Evolutionary conservation across 768 basidiomycete species (phyloP).

Genomic region (Rhizopogon sp.): DNA sequence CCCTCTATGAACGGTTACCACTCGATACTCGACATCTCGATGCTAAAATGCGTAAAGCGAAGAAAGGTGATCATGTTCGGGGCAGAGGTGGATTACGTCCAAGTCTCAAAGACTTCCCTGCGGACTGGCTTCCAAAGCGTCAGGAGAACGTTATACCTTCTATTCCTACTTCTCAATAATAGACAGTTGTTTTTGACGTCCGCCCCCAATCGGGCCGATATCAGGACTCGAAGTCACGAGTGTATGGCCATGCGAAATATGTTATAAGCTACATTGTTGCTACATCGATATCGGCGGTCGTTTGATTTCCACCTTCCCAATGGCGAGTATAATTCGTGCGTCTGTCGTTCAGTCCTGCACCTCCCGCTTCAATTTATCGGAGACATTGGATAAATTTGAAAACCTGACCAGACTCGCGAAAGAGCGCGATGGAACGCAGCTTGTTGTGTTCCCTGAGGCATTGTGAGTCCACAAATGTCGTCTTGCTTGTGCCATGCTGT

Average conservation of each 20-base stretch:
- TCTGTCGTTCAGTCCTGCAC: conserved; percentile 52
- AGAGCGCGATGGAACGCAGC: conserved; percentile 40
- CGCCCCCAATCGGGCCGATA: not conserved
- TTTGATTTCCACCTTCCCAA: conserved; percentile 1
- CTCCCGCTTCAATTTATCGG: conserved; percentile 38
- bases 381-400: conserved; percentile 47
- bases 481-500: not conserved
- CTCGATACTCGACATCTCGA: conserved; percentile 79
- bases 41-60: conserved; percentile 66
- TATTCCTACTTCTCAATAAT: not conserved
- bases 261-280: not conserved
- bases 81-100: conserved; percentile 51
- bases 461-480: conserved; percentile 33
- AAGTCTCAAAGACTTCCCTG: conserved; percentile 75
- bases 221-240: not conserved
- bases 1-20: conserved; percentile 57
- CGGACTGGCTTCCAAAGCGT: conserved; percentile 68
- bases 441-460: conserved; percentile 55
- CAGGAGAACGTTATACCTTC: not conserved
- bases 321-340: conserved; percentile 35
- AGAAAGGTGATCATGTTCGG: conserved; percentile 64
- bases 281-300: not conserved
- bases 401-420: conserved; percentile 39
- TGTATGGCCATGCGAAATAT: conserved; percentile 2
- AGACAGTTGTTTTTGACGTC: conserved; percentile 4